A percentile compares a stretch with the other conserved stretches of the same genome.
These are phyloP conservation scores for Lophiotrema nucula DNA, from an alignment of 495 filamentous ascomycete species.

Conservation along the genomic window DNA sequence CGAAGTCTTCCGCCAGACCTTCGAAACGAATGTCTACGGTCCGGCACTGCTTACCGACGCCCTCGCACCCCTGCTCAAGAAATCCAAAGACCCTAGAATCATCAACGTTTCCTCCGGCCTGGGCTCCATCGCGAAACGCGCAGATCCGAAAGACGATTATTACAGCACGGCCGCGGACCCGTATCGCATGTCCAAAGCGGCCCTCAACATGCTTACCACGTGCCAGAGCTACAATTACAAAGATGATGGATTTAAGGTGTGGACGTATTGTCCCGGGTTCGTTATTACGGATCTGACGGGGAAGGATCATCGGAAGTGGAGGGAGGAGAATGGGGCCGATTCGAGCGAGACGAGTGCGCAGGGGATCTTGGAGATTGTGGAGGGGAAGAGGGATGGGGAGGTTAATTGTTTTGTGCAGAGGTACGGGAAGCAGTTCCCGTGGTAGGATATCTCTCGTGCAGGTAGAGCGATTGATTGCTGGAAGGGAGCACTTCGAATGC, in stretches of 20 bases:
- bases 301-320: constrained; percentile 36
- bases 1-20: constrained; percentile 9
- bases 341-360: constrained; percentile 39
- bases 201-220: constrained; percentile 37
- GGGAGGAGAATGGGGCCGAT: constrained; percentile 37
- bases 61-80: constrained; percentile 37
- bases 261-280: constrained; percentile 35
- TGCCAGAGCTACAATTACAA: constrained; percentile 18
- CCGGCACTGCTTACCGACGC: constrained; percentile 35
- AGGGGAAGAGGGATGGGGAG: constrained; percentile 42
- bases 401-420: constrained; percentile 39
- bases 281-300: constrained; percentile 45
- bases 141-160: constrained; percentile 5
- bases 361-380: constrained; percentile 40
- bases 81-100: constrained; percentile 32
- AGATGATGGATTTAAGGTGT: constrained; percentile 35
- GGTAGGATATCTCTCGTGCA: too few species aligned
- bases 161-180: neutral
- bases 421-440: constrained; percentile 23
- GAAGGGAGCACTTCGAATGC: too few species aligned
- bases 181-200: constrained; percentile 39
- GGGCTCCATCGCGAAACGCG: constrained; percentile 24
- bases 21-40: constrained; percentile 43
- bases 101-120: constrained; percentile 37
- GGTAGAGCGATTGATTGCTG: too few species aligned